phyloP scores from a whole-genome alignment of 2,329 filamentous ascomycete genomes.

The Penicillium glabrum region DNA sequence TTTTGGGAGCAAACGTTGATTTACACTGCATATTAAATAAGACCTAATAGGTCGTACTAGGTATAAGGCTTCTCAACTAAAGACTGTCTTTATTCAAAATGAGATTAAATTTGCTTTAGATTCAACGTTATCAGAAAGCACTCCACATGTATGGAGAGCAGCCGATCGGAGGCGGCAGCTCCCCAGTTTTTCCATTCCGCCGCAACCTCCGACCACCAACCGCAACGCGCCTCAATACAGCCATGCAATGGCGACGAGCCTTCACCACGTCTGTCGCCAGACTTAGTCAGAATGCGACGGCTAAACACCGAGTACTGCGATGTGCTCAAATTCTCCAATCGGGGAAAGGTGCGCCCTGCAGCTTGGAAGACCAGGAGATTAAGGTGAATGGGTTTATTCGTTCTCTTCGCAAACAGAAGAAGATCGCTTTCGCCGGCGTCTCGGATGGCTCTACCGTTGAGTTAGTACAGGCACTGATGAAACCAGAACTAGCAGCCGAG shows the following conservation, averaged over 20 bases:
- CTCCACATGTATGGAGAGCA: background rate
- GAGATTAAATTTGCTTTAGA: no score
- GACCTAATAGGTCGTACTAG: no score
- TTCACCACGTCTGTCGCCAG: constrained; percentile 38
- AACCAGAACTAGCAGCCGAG: constrained; percentile 69
- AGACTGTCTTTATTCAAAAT: no score
- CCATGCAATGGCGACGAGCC: constrained; percentile 43
- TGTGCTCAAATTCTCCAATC: constrained; percentile 41
- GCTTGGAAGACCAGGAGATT: constrained; percentile 43
- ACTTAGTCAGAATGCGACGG: constrained; percentile 26
- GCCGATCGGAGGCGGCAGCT: constrained; percentile 2
- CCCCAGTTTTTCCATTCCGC: constrained; percentile 13
- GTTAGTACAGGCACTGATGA: constrained; percentile 77
- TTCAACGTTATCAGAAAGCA: background rate
- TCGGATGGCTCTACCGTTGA: constrained; percentile 82
- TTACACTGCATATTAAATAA: no score
- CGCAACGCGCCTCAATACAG: constrained; percentile 16
- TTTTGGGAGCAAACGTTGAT: no score
- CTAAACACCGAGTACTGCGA: constrained; percentile 25
- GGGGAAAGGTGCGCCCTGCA: constrained; percentile 26
- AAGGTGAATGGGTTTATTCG: constrained; percentile 76
- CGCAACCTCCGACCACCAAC: constrained; percentile 16
- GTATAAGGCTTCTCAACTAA: no score
- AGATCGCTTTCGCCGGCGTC: constrained; percentile 76
- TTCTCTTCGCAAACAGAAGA: constrained; percentile 84